Percentiles rank a stretch among this genome's conserved stretches.
These are phyloP conservation scores for Suhomyces yuchorum DNA, from an alignment of 1,139 yeast species.

Conservation along the genomic window DNA sequence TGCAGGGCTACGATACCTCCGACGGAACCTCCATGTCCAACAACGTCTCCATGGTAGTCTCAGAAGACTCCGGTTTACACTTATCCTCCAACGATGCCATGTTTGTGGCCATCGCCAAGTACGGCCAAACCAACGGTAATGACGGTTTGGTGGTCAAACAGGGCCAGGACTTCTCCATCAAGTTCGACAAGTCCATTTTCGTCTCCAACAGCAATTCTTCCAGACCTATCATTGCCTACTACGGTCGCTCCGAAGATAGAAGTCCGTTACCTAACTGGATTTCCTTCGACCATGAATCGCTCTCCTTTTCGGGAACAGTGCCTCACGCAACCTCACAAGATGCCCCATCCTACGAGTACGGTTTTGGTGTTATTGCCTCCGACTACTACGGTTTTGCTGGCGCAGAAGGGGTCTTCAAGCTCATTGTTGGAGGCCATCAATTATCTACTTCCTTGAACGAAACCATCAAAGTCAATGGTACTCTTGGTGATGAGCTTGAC, in stretches of 20 bases:
- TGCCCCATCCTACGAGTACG: slow-evolving; percentile 81
- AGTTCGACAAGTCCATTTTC: slow-evolving; percentile 64
- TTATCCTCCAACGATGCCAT: slow-evolving; percentile 42
- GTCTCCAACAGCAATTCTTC: slow-evolving; percentile 44
- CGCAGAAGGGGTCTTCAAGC: slow-evolving; percentile 65
- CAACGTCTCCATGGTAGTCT: slow-evolving; percentile 60
- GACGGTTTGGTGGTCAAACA: slow-evolving; percentile 76
- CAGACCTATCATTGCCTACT: slow-evolving; percentile 61
- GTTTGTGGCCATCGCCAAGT: slow-evolving; percentile 51
- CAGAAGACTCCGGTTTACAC: slow-evolving; percentile 55
- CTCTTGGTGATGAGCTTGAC: slow-evolving; percentile 56
- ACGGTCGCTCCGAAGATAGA: slow-evolving; percentile 79
- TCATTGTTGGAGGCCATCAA: slow-evolving; percentile 86
- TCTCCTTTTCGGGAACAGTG: slow-evolving; percentile 84
- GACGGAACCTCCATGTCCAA: slow-evolving; percentile 47
- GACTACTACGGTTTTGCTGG: slow-evolving; percentile 79
- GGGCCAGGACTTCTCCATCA: slow-evolving; percentile 61
- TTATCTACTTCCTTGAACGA: slow-evolving; percentile 62
- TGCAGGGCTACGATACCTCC: slow-evolving; percentile 66
- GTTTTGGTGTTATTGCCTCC: slow-evolving; percentile 76
- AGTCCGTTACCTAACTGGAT: slow-evolving; percentile 94
- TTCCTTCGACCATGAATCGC: slow-evolving; percentile 57
- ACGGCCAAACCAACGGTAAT: slow-evolving; percentile 71
- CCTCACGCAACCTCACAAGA: slow-evolving; percentile 82
- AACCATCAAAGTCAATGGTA: slow-evolving; percentile 64